phyloP scores from a whole-genome alignment of 2,329 filamentous ascomycete genomes.

The Fusarium heterosporum region DNA sequence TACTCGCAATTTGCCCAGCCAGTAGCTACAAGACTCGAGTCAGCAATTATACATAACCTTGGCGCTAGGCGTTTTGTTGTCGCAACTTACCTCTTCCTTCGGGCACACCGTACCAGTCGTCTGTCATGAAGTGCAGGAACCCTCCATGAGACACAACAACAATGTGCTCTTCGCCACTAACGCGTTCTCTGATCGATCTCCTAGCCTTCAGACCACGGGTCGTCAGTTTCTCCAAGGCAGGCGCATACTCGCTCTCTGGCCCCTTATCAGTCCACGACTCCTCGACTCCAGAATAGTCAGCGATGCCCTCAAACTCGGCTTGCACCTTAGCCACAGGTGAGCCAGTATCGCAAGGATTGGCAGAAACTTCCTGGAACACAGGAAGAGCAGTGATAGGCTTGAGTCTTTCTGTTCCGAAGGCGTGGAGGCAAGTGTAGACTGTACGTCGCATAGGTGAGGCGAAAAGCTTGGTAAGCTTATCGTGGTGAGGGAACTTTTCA shows the following conservation, averaged over 20 bases:
- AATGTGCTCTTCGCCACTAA: constrained; percentile 70
- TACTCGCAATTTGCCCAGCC: constrained; percentile 81
- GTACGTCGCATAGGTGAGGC: constrained; percentile 86
- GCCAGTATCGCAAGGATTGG: constrained; percentile 81
- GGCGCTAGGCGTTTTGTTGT: not conserved
- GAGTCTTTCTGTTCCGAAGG: constrained; percentile 68
- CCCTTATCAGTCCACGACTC: constrained; percentile 79
- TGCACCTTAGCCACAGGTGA: constrained; percentile 65
- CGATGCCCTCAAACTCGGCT: constrained; percentile 69
- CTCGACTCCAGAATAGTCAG: constrained; percentile 72
- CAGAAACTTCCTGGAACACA: constrained; percentile 81
- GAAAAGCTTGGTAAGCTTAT: constrained; percentile 74
- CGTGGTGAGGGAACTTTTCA: constrained; percentile 72
- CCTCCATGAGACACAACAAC: constrained; percentile 85
- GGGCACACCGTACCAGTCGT: constrained; percentile 77
- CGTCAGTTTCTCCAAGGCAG: constrained; percentile 65
- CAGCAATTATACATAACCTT: not conserved
- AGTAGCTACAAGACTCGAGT: constrained; percentile 63
- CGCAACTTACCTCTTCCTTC: constrained; percentile 54
- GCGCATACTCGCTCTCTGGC: constrained; percentile 58
- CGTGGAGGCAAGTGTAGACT: constrained; percentile 78
- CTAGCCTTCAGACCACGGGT: constrained; percentile 71
- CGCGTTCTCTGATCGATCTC: constrained; percentile 64
- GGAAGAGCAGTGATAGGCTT: constrained; percentile 73
- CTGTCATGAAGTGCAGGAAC: constrained; percentile 85